Evolutionary conservation across 2,329 filamentous ascomycete species (phyloP), one percentile per base, ranked within the genome.

Genomic region (Paramyrothecium roridum): DNA sequence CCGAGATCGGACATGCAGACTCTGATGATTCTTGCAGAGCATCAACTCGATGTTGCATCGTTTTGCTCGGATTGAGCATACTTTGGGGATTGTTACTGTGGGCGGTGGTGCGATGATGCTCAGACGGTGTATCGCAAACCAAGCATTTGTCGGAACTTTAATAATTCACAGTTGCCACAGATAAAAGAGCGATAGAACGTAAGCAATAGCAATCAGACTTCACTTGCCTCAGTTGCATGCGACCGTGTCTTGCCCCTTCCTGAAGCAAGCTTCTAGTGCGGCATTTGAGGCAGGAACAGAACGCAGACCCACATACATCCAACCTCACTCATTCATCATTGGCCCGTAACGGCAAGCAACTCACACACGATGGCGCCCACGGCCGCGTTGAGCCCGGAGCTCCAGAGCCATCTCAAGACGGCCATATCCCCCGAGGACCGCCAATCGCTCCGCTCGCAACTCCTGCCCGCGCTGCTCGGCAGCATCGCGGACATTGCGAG

Each of bases 401-500:
- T 57, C 16, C 50, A 55, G 19, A 30, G 43, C 17, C 56, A 55
- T 37, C 63, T 72, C 40, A 46, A 59, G 10, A 54, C 61, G 33
- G 55, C 66, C 3, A 57, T 71, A 2, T 60, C 65, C 0, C 54
- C 61, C 21, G 55, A 59, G 3, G 56, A 33, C 1, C 64, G 67
- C 53, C 55, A 63, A n/a, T 64, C 67, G 2, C 73, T 84, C 1
- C 64, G 72, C 33, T 64, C 62, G 2, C 78, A 76, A 0, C 75
- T 85, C 4, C 65, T 85, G 3, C 82, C 82, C 0, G 65, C 71
- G 0, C 72, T 85, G 0, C 68, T 85, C 43, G 62, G 68, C 26
- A 69, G 73, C 59, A 69, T 84, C 52, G 67, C 74, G 16, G 68
- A 70, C 10, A 78, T 84, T 50, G 74, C 78, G 43, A 62, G 63